These are phyloP conservation scores for Salix exigua DNA, from an alignment of 345 rosid species.

Conservation along the genomic window DNA sequence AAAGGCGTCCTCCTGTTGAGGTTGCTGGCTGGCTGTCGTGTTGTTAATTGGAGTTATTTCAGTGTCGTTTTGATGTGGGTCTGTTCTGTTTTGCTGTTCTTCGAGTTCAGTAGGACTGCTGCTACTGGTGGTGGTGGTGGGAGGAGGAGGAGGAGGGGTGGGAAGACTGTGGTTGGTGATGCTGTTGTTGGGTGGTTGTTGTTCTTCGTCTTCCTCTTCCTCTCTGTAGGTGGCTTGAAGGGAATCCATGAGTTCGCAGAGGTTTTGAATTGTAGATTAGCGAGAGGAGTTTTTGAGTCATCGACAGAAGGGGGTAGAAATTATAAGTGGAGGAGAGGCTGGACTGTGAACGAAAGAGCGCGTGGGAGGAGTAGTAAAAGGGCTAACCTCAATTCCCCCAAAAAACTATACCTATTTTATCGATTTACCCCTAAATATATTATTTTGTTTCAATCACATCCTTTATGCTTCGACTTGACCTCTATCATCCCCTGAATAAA, in stretches of 20 bases:
- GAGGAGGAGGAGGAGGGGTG: neutral
- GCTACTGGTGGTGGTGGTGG: neutral
- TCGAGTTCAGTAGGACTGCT: neutral
- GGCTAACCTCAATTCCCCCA: no score
- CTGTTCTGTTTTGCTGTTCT: constrained; percentile 13
- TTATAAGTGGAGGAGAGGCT: no score
- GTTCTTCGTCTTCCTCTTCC: constrained; percentile 26
- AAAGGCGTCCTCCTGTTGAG: constrained; percentile 20
- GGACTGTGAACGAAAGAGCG: no score
- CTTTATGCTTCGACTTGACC: no score
- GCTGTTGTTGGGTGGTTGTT: neutral
- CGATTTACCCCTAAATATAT: no score
- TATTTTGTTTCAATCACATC: no score
- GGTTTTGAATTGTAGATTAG: neutral
- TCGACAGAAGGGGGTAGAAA: no score
- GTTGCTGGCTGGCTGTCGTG: neutral
- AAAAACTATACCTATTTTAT: no score
- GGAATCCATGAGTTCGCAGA: constrained; percentile 42
- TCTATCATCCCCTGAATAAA: no score
- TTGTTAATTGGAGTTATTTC: neutral
- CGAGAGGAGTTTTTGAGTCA: neutral
- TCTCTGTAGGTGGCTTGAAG: constrained; percentile 38
- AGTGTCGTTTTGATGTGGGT: constrained; percentile 11
- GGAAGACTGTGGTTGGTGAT: neutral
- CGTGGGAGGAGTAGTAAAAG: no score